Evolutionary conservation across 1,284 basidiomycete genomes (phyloP).

Genomic region (Melampsora abietis-canadensis): DNA sequence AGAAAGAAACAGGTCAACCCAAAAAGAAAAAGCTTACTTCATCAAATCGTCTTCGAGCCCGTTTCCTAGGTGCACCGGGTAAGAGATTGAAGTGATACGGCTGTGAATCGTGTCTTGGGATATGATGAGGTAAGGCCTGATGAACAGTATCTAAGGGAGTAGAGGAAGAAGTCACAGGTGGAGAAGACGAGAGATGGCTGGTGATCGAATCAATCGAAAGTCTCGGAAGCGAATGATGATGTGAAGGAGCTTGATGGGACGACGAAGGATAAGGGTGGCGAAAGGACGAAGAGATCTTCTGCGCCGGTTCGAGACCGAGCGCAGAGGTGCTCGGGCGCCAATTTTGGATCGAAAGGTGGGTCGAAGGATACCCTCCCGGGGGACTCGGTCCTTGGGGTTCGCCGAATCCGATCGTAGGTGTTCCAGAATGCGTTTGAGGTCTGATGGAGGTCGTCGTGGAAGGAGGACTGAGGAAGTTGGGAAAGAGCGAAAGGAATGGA

Average conservation of each 20-base stretch:
- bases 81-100: slow-evolving; percentile 32
- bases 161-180: too few relatives aligned
- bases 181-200: too few relatives aligned
- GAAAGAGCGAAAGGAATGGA: neutral
- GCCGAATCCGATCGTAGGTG: neutral
- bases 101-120: neutral
- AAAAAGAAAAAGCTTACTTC: slow-evolving; percentile 55
- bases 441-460: neutral
- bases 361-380: neutral
- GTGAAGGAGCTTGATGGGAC: too few relatives aligned
- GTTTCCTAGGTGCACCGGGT: slow-evolving; percentile 61
- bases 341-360: neutral
- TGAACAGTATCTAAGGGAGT: too few relatives aligned
- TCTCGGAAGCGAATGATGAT: neutral
- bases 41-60: slow-evolving; percentile 76
- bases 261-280: neutral
- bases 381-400: neutral
- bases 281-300: neutral
- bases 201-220: neutral
- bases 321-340: neutral
- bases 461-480: neutral
- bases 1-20: neutral
- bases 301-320: neutral
- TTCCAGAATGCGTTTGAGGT: slow-evolving; percentile 26
- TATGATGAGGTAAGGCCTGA: too few relatives aligned